phyloP scores from a whole-genome alignment of 768 basidiomycete species.

The Neoboletus subvelutipes region DNA sequence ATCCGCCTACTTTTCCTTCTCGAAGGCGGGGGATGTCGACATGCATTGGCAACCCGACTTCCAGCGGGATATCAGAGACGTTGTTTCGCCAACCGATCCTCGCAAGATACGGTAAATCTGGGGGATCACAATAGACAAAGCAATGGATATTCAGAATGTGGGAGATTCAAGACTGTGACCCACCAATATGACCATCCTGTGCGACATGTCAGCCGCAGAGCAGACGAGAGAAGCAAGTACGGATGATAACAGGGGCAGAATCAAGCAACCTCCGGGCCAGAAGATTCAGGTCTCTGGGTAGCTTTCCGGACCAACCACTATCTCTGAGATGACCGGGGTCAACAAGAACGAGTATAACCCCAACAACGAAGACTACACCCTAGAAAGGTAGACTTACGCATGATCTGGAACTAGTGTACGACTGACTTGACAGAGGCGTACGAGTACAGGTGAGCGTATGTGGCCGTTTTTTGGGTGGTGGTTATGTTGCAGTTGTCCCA shows the following conservation, averaged over 20 bases:
- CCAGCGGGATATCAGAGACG: slow-evolving; percentile 68
- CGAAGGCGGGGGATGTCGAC: slow-evolving; percentile 87
- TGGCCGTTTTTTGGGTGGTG: too few relatives aligned
- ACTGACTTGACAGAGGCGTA: too few relatives aligned
- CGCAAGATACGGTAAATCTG: slow-evolving; percentile 74
- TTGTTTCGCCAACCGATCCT: slow-evolving; percentile 70
- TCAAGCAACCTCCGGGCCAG: slow-evolving; percentile 59
- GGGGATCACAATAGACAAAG: background rate
- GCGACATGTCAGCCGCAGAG: background rate
- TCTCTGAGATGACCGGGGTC: too few relatives aligned
- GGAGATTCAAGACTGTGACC: background rate
- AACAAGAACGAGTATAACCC: too few relatives aligned
- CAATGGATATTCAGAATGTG: background rate
- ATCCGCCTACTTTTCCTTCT: slow-evolving; percentile 84
- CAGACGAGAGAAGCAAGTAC: slow-evolving; percentile 24
- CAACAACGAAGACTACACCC: too few relatives aligned
- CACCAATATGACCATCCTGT: slow-evolving; percentile 73
- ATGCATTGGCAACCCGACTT: slow-evolving; percentile 56
- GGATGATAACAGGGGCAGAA: slow-evolving; percentile 68
- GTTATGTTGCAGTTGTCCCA: too few relatives aligned
- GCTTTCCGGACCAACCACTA: too few relatives aligned
- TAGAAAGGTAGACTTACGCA: too few relatives aligned
- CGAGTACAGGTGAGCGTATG: too few relatives aligned
- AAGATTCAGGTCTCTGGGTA: slow-evolving; percentile 58
- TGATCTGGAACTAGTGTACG: too few relatives aligned